Evolutionary conservation across 2,329 filamentous ascomycete species (phyloP), one percentile per base, ranked within the genome.

Genomic region (Aspergillus sp.): DNA sequence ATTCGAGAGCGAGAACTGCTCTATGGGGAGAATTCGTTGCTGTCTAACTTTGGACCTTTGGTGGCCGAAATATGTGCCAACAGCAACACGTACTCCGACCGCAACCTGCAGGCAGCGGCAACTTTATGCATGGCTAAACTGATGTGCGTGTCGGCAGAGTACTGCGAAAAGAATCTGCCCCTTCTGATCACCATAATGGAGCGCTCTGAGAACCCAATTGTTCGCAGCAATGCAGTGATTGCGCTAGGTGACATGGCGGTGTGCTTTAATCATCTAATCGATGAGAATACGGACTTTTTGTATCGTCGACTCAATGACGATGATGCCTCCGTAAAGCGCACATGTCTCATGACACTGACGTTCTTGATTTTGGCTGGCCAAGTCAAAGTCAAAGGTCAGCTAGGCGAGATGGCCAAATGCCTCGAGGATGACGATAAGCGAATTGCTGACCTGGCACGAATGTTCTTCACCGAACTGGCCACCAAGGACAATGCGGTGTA

Each of bases 401-500:
- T 99, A 11, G 95, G 95, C 52, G 94, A 98, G 80, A 99, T 99
- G 95, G 95, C 95, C 58, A 99, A 99, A 80, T 99, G 95, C 67
- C 84, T 99, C 31, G 95, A 99, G 77, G 95, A 99, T 71, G 87
- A 88, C n/a, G 96, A 99, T 72, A 92, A 93, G 77, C 87, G 91
- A 62, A 96, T 98, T 63, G 91, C 93, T 0, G 95, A 99, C 72
- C 84, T 99, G 71, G 91, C 92, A 14, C 85, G 92, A 60, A 98
- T 98, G 94, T 99, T 99, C 85, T 99, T 99, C 77, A 94, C 92
- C 0, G 95, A 99, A 77, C 84, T 99, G 57, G 92, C 93, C 62
- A 96, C 92, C 67, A 99, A 99, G 81, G 95, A 99, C 75, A 99
- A 99, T 72, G 95, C 95, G 2, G 92, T 99, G 2, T 99, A 99